Conservation (phyloP, 1,284 basidiomycete genomes). For the Hemileia vastatrix region DNA sequence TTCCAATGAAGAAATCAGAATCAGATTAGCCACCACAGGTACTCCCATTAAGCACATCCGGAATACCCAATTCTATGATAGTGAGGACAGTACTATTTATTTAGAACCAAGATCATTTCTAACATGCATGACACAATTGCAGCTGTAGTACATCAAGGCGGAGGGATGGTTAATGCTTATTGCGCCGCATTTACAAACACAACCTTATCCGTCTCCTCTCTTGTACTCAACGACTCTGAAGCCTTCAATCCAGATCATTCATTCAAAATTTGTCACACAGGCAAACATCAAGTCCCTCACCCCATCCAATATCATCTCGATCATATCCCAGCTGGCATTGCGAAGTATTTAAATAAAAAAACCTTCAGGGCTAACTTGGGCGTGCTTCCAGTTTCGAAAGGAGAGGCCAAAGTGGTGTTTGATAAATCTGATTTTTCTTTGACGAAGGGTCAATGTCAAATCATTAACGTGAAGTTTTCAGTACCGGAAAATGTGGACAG, state of each 20-base stretch:
- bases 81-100: too few species aligned
- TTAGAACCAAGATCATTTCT: too few species aligned
- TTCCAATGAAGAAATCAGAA: too few species aligned
- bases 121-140: not conserved
- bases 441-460: constrained; percentile 3
- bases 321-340: constrained; percentile 12
- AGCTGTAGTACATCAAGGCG: constrained; percentile 21
- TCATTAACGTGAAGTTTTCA: constrained; percentile 1
- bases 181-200: constrained; percentile 22
- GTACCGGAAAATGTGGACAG: not conserved
- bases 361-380: not conserved
- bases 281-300: not conserved
- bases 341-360: constrained; percentile 5
- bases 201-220: constrained; percentile 8
- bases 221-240: constrained; percentile 12
- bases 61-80: not conserved
- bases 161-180: constrained; percentile 20
- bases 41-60: not conserved
- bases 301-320: constrained; percentile 4
- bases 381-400: not conserved
- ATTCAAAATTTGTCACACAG: constrained; percentile 6
- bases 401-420: constrained; percentile 4
- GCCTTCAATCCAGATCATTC: constrained; percentile 1
- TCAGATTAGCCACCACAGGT: not conserved
- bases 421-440: not conserved